Percentiles rank a stretch among this genome's conserved stretches.
Conservation (phyloP, 768 basidiomycete genomes). For the Coprinopsis marcescibilis region DNA sequence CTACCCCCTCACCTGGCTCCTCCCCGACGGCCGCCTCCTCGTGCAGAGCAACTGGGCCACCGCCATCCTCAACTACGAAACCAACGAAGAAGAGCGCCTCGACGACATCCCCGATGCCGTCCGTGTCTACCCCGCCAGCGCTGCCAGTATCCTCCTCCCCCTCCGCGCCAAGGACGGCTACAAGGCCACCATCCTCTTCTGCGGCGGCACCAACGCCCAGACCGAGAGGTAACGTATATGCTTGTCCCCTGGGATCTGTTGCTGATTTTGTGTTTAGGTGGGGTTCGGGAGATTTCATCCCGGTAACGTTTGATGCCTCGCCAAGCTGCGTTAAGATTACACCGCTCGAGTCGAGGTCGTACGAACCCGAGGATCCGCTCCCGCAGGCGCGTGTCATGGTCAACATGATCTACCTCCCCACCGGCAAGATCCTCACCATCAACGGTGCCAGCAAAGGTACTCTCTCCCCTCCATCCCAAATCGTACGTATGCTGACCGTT, state of each 20-base stretch:
- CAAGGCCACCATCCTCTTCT: conserved; percentile 80
- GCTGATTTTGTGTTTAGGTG: too few relatives aligned
- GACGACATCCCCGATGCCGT: conserved; percentile 72
- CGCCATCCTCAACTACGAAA: conserved; percentile 49
- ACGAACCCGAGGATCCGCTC: conserved; percentile 72
- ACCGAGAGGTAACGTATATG: conserved; percentile 74
- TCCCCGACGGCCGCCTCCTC: conserved; percentile 73
- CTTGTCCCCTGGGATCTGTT: conserved; percentile 63
- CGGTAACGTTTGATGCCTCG: too few relatives aligned
- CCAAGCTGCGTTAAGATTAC: too few relatives aligned
- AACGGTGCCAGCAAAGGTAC: conserved; percentile 86
- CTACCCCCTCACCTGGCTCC: conserved; percentile 68
- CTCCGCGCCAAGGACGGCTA: conserved; percentile 88
- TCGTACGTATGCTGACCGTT: too few relatives aligned
- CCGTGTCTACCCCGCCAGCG: conserved; percentile 87
- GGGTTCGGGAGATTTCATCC: too few relatives aligned
- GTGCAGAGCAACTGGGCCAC: conserved; percentile 67
- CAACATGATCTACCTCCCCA: conserved; percentile 79
- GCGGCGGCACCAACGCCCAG: conserved; percentile 80
- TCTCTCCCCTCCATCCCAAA: not conserved
- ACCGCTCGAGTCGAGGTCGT: conserved; percentile 44
- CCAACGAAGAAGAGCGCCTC: conserved; percentile 54
- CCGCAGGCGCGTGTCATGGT: conserved; percentile 82
- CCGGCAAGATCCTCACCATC: conserved; percentile 70
- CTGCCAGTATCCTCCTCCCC: conserved; percentile 84